Evolutionary conservation across 331 rosid species (phyloP).

Genomic region (Phaseolus coccineus): DNA sequence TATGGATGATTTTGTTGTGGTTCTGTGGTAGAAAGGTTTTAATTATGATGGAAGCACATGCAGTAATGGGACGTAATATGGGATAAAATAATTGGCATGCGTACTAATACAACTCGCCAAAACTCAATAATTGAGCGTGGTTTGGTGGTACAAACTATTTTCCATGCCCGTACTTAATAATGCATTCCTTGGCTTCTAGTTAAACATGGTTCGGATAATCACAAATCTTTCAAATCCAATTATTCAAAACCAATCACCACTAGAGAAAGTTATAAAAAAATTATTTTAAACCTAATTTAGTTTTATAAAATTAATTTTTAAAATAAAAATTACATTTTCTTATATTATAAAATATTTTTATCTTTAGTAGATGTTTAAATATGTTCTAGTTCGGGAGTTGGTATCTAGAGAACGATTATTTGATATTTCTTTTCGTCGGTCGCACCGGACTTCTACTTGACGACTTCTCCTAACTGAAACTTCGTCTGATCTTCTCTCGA

Average conservation of each 20-base stretch:
- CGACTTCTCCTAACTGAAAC: too few relatives aligned
- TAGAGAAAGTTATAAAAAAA: too few relatives aligned
- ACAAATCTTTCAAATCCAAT: conserved; percentile 26
- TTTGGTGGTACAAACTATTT: conserved; percentile 29
- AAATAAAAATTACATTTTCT: too few relatives aligned
- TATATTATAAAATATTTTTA: too few relatives aligned
- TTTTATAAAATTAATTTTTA: too few relatives aligned
- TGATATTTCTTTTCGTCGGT: too few relatives aligned
- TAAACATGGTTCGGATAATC: conserved; percentile 32
- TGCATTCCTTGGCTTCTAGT: conserved; percentile 39
- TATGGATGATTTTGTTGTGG: conserved; percentile 17
- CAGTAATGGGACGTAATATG: conserved; percentile 1
- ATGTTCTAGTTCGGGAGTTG: too few relatives aligned
- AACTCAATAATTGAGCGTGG: conserved; percentile 42
- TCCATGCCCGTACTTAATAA: conserved; percentile 44
- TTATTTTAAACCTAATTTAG: too few relatives aligned
- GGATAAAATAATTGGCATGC: conserved; percentile 1
- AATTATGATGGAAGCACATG: conserved; percentile 35
- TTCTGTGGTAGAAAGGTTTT: neutral
- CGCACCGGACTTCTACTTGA: too few relatives aligned
- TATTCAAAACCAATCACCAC: conserved; percentile 24
- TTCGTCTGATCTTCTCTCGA: too few relatives aligned
- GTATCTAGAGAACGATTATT: too few relatives aligned
- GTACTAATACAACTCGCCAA: neutral
- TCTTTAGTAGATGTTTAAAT: too few relatives aligned